Evolutionary conservation across 2,329 filamentous ascomycete species (phyloP), one percentile per base, ranked within the genome.

Genomic region (Phyllosticta capitalensis): DNA sequence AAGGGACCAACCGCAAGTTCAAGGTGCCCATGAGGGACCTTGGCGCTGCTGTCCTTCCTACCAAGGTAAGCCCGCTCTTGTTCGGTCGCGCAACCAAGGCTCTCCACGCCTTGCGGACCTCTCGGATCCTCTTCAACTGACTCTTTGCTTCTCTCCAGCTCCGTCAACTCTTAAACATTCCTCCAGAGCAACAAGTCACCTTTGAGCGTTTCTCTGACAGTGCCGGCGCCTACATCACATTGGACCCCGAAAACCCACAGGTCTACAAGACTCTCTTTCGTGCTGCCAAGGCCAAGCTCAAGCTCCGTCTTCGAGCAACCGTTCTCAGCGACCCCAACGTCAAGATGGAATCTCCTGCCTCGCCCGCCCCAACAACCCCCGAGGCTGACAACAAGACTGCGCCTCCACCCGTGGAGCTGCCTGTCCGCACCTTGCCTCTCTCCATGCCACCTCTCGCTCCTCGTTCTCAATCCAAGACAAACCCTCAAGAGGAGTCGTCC

Each of bases 241-340:
- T 99, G 62, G 88, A 96, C 72, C 79, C 84, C 63, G 79, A 80
- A 71, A 95, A 96, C 69, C 76, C 83, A 9, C 81, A 89, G 52
- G 89, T 95, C 68, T 99, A 96, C 81, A 97, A 96, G 80, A 94
- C 96, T 72, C 86, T 99, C 50, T 92, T 94, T 72, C 88, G 94
- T 68, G 94, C 94, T 65, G 94, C 94, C 64, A 99, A 96, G 79
- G 94, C 94, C 45, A 99, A 99, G 81, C 85, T 92, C 65, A 99
- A 97, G 85, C 86, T 99, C 66, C 92, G 94, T 75, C 83, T 99
- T 61, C 89, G 85, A 65, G 87, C 89, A 45, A 86, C 83, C 48
- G 77, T 79, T 50, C 77, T 78, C 6, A 74, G 52, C 30, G 54
- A 60, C 10, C 49, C 38, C 22, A 10, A n/a, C 17, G 20, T 48